phyloP scores from a whole-genome alignment of 2,329 filamentous ascomycete species.

The Monosporascus sp. region DNA sequence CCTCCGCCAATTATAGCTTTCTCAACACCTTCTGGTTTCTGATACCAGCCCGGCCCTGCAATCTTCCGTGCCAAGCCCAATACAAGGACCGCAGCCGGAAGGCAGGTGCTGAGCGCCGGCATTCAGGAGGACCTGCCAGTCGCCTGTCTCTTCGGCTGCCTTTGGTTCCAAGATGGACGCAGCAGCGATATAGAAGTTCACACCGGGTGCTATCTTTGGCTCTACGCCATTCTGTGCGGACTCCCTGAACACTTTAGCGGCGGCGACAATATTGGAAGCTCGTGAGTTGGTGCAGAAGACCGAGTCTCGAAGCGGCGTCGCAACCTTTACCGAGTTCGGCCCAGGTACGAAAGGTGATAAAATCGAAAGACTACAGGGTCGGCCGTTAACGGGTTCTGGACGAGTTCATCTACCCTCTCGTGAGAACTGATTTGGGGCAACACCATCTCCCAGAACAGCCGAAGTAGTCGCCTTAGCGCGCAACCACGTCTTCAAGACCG shows the following conservation, averaged over 20 bases:
- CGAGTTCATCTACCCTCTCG: too few species aligned
- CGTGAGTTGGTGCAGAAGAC: too few species aligned
- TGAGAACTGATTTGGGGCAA: too few species aligned
- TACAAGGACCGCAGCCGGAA: conserved; percentile 77
- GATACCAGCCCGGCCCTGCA: conserved; percentile 71
- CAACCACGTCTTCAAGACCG: too few species aligned
- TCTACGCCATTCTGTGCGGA: conserved; percentile 59
- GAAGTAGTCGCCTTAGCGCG: too few species aligned
- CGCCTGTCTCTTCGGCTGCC: conserved; percentile 70
- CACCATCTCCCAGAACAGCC: too few species aligned
- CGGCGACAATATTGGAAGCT: too few species aligned
- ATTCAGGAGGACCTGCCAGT: conserved; percentile 80
- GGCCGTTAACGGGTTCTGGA: too few species aligned
- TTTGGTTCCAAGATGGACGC: conserved; percentile 75
- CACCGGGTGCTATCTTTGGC: conserved; percentile 67
- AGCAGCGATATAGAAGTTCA: conserved; percentile 85
- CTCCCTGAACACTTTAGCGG: conserved; percentile 66
- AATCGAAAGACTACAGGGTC: too few species aligned
- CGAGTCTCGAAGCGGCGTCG: too few species aligned
- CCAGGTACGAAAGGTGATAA: too few species aligned
- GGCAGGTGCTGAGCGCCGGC: conserved; percentile 69
- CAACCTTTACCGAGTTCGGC: too few species aligned
- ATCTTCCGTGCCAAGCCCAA: conserved; percentile 71
- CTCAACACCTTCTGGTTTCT: conserved; percentile 61
- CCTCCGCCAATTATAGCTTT: conserved; percentile 68